Percentiles rank a stretch among this genome's conserved stretches.
Evolutionary conservation across 108 stramenopile species (phyloP).

Genomic region (Phaeodactylum tricornutum): DNA sequence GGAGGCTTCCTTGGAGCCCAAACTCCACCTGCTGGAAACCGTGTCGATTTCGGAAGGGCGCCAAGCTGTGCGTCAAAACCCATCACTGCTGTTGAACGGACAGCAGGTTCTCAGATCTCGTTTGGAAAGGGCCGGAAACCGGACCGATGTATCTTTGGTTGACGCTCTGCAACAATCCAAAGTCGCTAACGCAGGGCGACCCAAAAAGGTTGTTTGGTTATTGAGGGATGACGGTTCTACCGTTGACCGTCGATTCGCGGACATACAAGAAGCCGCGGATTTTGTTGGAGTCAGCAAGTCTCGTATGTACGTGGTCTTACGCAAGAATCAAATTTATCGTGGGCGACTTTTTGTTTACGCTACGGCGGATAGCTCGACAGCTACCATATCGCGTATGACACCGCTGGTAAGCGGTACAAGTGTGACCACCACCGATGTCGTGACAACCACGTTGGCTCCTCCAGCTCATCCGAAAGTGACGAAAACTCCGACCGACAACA

Average conservation of each 20-base stretch:
- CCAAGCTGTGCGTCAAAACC: not conserved
- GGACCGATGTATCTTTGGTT: too few species aligned
- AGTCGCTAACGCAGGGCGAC: too few species aligned
- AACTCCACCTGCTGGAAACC: conserved; percentile 6
- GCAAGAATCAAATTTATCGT: not conserved
- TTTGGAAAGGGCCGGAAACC: too few species aligned
- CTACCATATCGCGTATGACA: not conserved
- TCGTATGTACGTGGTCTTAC: not conserved
- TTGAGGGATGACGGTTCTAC: too few species aligned
- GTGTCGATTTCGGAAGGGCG: not conserved
- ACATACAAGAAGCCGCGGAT: conserved; percentile 2
- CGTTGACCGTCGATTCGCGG: too few species aligned
- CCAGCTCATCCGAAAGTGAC: not conserved
- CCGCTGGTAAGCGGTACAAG: too few species aligned
- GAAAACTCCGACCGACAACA: not conserved
- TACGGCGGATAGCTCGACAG: not conserved
- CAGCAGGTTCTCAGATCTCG: too few species aligned
- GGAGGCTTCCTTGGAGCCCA: conserved; percentile 1
- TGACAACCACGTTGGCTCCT: not conserved
- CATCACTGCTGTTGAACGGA: conserved; percentile 8
- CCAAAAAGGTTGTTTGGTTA: too few species aligned
- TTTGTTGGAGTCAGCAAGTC: not conserved
- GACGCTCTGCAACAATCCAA: too few species aligned
- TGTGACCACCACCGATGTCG: too few species aligned
- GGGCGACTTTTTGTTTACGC: conserved; percentile 1